A percentile compares a stretch with the other conserved stretches of the same genome.
phyloP scores from a whole-genome alignment of 1,284 basidiomycete genomes.

The Chondrostereum purpureum region DNA sequence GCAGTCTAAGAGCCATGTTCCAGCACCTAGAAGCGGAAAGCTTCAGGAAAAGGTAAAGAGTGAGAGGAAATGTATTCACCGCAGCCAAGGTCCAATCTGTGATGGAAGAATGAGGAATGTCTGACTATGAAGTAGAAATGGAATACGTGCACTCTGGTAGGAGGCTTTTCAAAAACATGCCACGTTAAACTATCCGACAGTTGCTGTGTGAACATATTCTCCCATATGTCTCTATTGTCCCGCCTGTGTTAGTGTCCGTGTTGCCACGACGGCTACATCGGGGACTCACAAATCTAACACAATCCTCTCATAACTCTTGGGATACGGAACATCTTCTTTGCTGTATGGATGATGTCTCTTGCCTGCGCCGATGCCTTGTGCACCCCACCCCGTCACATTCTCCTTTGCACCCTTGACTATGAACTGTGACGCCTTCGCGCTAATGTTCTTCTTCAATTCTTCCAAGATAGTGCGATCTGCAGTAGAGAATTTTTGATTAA shows the following conservation, averaged over 20 bases:
- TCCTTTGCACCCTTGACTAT: constrained; percentile 32
- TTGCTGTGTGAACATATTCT: constrained; percentile 46
- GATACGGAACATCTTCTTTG: constrained; percentile 52
- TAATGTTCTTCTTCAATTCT: constrained; percentile 44
- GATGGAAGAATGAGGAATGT: no score
- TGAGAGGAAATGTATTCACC: constrained; percentile 32
- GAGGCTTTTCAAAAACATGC: constrained; percentile 53
- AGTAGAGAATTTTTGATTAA: constrained; percentile 39
- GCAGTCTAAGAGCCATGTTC: constrained; percentile 59
- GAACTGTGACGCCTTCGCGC: constrained; percentile 49
- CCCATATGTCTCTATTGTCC: constrained; percentile 59
- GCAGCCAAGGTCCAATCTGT: constrained; percentile 65
- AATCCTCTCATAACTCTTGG: constrained; percentile 52
- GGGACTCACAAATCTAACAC: constrained; percentile 58
- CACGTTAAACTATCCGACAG: constrained; percentile 51
- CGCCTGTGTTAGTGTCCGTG: constrained; percentile 4
- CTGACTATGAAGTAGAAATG: constrained; percentile 7
- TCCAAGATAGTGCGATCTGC: constrained; percentile 53
- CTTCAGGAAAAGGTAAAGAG: constrained; percentile 5
- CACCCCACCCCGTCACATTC: constrained; percentile 1
- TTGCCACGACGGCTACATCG: background rate
- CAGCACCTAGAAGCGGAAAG: constrained; percentile 38
- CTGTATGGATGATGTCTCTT: constrained; percentile 51
- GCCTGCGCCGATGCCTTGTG: constrained; percentile 23
- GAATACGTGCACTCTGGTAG: constrained; percentile 49